Base-by-base conservation (phyloP, 345 rosid genomes). In the Populus euphratica region DNA sequence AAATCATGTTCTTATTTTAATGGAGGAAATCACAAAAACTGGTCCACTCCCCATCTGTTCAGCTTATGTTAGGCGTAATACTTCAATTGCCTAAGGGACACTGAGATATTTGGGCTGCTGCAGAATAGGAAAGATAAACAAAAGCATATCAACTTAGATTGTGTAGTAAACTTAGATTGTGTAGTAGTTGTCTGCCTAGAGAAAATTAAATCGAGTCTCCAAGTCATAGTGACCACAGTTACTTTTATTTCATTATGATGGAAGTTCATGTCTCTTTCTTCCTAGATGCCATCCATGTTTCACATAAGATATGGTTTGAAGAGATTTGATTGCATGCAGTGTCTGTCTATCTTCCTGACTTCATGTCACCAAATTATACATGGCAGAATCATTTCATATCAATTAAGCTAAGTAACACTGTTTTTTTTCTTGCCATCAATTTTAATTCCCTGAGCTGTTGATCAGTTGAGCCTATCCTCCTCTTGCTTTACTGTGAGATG, bases 201-300 rank as follows among this genome's bases (percentile, higher is more conserved):
- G 62, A 56, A 56, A 56, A 23, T n/a, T 56, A 56, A 17, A 70
- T 27, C 61, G 2, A 70, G 49, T 47, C n/a, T 47, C 33, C 59
- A 14, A 20, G 44, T 35, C 50, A 29, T 7, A 13, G 73, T 39
- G 66, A 52, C 43, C 64, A 36, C 31, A 49, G 39, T 44, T 5
- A 8, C 20, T 43, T 18, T 17, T 21, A 12, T 20, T 33, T 20
- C n/a, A 65, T 47, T 66, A 54, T 18, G 43, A 54, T 69, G 35
- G 47, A 62, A 70, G 50, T 63, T 70, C 50, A 23, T 33, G 62
- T 63, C 71, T 33, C 31, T 71, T 77, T 63, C 80, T 35, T 63
- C 73, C 27, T 68, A 52, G 36, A 47, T 63, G 65, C 27, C 76
- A 71, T 49, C 29, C 76, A 61, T 75, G 78, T 75, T 66, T 17